Base-by-base conservation (phyloP, 2,329 filamentous ascomycete genomes). In the Cladosporium sphaerospermum region DNA sequence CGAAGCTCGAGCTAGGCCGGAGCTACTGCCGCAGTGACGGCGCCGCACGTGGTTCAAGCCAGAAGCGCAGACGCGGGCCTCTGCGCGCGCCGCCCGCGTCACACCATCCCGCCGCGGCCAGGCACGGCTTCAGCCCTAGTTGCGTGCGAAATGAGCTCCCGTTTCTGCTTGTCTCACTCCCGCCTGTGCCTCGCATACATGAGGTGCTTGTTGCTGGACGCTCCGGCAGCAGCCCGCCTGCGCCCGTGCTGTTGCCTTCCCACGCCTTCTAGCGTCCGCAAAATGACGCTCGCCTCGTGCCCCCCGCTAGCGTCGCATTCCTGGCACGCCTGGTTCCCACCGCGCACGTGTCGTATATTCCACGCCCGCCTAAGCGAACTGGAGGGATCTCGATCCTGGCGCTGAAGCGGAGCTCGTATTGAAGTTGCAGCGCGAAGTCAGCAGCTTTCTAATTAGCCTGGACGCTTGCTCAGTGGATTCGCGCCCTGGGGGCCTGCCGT, bases 41-140 rank as follows among this genome's bases (percentile, higher is more conserved):
- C 37, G 47, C 33, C 14, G 47, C 47, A 50, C 47, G 47, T 50
- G 47, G 47, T 42, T 9, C 28, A 50, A 50, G 28, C 42, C 39
- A 28, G 34, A 47, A 19, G 45, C 45, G 18, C n/a, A n/a, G 34
- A 31, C 28, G 18, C 33, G 19, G 45, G 19, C 23, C 23, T 28
- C 23, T 28, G 23, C 23, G 23, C 23, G 23, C 36, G 37, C 47
- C 47, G 47, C 28, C 9, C 16, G 14, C 31, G 37, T 50, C 47
- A 50, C 47, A 42, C 40, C 40, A 42, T 19, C 19, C 16, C 28
- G 36, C 39, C 31, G 37, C 47, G 39, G 16, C 28, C 47, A 19
- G 33, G 37, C 47, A 42, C 36, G 47, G 43, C 37, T 18, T 50
- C 47, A 50, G 47, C 47, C 47, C 37, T 50, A 50, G 47, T 36